Base-by-base conservation (phyloP, 768 basidiomycete species). In the Panus rudis region DNA sequence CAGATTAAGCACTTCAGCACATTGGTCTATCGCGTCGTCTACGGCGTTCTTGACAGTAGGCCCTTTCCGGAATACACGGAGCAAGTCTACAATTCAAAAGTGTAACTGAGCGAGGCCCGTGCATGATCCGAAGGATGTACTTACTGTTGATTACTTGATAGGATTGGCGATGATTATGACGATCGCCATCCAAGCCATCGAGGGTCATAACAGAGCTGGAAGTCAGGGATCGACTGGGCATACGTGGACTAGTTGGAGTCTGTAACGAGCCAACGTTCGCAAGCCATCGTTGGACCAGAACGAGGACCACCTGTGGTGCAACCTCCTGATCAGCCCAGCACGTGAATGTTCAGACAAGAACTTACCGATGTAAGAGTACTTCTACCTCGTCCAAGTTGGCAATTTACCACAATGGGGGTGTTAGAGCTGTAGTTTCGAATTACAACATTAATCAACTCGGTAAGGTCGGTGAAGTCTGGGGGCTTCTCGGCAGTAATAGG, bases 401-500 rank as follows among this genome's bases (percentile, higher is more conserved):
- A 96, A 56, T 98, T 99, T 26, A 99, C 76, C 14, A 99, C 82
- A 45, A 98, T 85, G 1, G 86, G 86, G 0, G 85, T 84, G 28
- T 76, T 73, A 17, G 75, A 70, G 6, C 82, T 75, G 41, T 79
- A 70, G 4, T 79, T 78, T 8, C 81, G 71, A 28, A 91, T 69
- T 22, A 87, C 81, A 2, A 92, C 72, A 16, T 87, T 81, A 46
- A 92, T 82, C 20, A 94, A 69, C 48, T 88, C 83, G 48, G 69
- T 79, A 37, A 88, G 66, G 53, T 88, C 85, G 19, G 76, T 63
- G 58, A 79, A 81, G 57, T 90, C 86, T 0, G 84, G 82, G 8
- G 84, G 70, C 27, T 75, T 81, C 61, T 97, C 93, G 0, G 93
- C 83, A 4, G 96, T 99, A 56, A 98, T 85, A 2, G 96, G 94